phyloP scores from a whole-genome alignment of 2,329 filamentous ascomycete species.

The Penicillium sp. region DNA sequence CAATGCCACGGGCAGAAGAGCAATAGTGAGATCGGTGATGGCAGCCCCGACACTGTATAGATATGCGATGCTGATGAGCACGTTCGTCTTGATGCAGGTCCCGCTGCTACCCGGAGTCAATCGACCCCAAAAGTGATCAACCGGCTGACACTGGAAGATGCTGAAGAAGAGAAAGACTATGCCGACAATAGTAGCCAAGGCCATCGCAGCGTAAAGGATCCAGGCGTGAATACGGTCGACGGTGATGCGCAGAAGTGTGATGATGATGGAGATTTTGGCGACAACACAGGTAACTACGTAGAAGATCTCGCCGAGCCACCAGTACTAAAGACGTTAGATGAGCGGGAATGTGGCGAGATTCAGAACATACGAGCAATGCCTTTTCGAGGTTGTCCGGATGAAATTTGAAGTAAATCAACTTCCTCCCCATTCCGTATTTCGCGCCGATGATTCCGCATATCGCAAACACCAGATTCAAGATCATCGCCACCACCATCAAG shows the following conservation, averaged over 20 bases:
- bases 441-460: constrained; percentile 25
- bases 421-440: constrained; percentile 22
- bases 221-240: constrained; percentile 41
- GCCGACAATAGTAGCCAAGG: constrained; percentile 40
- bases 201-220: constrained; percentile 44
- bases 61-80: constrained; percentile 50
- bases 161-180: constrained; percentile 46
- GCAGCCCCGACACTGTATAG: constrained; percentile 45
- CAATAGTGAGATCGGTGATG: constrained; percentile 48
- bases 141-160: constrained; percentile 48
- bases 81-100: constrained; percentile 39
- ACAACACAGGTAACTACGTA: constrained; percentile 46
- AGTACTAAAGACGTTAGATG: constrained; percentile 24
- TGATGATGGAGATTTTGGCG: constrained; percentile 47
- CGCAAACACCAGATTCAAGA: constrained; percentile 24
- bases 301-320: constrained; percentile 50
- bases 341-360: constrained; percentile 1
- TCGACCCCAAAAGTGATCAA: constrained; percentile 47
- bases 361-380: constrained; percentile 22
- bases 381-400: constrained; percentile 17
- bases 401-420: constrained; percentile 14
- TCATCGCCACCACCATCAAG: constrained; percentile 23
- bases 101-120: constrained; percentile 22
- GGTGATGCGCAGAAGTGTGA: constrained; percentile 49
- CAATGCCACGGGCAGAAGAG: constrained; percentile 49